Conservation (phyloP, 2,329 filamentous ascomycete genomes). For the Arthroderma sp. region DNA sequence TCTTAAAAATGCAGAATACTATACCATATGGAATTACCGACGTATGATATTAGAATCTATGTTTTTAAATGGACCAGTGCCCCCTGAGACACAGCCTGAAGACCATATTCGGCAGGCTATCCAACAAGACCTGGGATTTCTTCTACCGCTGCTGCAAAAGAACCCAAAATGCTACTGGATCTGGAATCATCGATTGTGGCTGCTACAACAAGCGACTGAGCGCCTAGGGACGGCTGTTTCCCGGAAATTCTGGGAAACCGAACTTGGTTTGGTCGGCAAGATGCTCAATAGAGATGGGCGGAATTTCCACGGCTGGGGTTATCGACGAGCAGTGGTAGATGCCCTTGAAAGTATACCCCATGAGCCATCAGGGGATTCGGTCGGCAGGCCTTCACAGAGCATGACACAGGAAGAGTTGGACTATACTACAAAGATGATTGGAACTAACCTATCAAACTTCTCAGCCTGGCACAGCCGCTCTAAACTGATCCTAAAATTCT, state of each 20-base stretch:
- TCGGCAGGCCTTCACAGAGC: constrained; percentile 35
- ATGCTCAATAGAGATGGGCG: constrained; percentile 78
- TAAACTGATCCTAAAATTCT: constrained; percentile 64
- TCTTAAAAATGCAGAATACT: constrained; percentile 38
- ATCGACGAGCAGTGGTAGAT: constrained; percentile 66
- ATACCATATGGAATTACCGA: constrained; percentile 43
- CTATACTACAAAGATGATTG: constrained; percentile 84
- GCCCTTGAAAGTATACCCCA: constrained; percentile 50
- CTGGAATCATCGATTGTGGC: constrained; percentile 90
- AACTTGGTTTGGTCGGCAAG: constrained; percentile 70
- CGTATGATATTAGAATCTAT: constrained; percentile 57
- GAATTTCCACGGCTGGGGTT: constrained; percentile 96
- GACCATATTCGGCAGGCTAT: constrained; percentile 44
- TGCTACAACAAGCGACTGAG: constrained; percentile 58
- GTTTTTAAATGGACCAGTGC: constrained; percentile 28
- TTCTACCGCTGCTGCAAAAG: constrained; percentile 69
- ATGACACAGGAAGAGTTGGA: constrained; percentile 71
- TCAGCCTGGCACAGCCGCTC: constrained; percentile 92
- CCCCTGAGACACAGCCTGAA: constrained; percentile 24
- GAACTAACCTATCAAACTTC: constrained; percentile 80
- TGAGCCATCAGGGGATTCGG: constrained; percentile 15
- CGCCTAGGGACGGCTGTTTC: constrained; percentile 48
- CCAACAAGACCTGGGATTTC: constrained; percentile 63
- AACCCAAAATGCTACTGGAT: constrained; percentile 99
- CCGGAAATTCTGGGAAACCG: constrained; percentile 64